Percentiles rank a stretch among this genome's conserved stretches.
Evolutionary conservation across 2,329 filamentous ascomycete genomes (phyloP).

Genomic region (Pleurostoma richardsiae): DNA sequence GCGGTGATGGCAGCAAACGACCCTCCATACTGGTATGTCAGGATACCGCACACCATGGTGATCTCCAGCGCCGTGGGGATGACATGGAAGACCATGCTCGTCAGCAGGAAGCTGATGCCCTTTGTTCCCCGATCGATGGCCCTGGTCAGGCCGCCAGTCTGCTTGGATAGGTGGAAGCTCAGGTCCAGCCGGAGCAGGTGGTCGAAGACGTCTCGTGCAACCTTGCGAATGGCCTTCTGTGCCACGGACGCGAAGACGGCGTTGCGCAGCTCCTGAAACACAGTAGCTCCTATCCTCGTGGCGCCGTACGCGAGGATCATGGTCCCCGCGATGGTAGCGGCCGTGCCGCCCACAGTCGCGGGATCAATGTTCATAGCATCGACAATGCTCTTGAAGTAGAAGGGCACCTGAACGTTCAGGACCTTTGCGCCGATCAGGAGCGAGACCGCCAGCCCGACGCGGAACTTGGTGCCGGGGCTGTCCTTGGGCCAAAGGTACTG

Average conservation of each 20-base stretch:
- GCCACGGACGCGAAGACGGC: slow-evolving; percentile 95
- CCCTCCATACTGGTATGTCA: slow-evolving; percentile 92
- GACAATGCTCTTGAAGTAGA: slow-evolving; percentile 98
- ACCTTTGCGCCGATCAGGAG: slow-evolving; percentile 88
- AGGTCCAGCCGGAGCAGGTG: slow-evolving; percentile 86
- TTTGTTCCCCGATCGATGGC: slow-evolving; percentile 97
- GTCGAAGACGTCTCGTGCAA: slow-evolving; percentile 88
- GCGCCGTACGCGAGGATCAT: slow-evolving; percentile 92
- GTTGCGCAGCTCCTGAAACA: slow-evolving; percentile 92
- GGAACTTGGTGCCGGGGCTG: slow-evolving; percentile 73
- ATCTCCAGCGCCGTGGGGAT: slow-evolving; percentile 93
- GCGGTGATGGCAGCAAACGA: slow-evolving; percentile 90
- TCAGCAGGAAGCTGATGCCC: slow-evolving; percentile 94
- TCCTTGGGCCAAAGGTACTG: slow-evolving; percentile 95
- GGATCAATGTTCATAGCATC: slow-evolving; percentile 98
- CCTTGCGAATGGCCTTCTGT: slow-evolving; percentile 89
- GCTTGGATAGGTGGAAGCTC: slow-evolving; percentile 88
- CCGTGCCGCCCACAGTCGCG: slow-evolving; percentile 78
- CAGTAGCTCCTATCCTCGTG: slow-evolving; percentile 78
- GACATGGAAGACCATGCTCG: slow-evolving; percentile 98
- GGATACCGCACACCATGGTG: slow-evolving; percentile 87
- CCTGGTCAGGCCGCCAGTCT: slow-evolving; percentile 89
- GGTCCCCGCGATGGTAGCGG: slow-evolving; percentile 80
- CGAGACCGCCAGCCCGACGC: slow-evolving; percentile 79
- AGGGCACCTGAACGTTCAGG: slow-evolving; percentile 94